Evolutionary conservation across 2,329 filamentous ascomycete species (phyloP).

Genomic region (Aureobasidium sp.): DNA sequence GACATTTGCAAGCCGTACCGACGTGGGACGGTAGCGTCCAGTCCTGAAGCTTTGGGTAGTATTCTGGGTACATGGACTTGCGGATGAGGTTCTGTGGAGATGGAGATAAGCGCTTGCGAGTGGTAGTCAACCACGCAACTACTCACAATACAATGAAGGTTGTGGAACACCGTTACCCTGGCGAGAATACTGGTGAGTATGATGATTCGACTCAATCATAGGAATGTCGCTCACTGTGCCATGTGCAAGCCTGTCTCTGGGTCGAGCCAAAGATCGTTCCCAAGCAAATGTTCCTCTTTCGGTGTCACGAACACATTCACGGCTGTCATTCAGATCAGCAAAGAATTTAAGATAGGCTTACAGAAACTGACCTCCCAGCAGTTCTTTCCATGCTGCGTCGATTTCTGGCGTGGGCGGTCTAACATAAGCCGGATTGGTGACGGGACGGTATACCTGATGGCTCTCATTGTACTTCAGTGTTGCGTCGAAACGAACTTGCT

Average conservation of each 20-base stretch:
- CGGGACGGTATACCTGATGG: background rate
- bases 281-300: background rate
- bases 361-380: too few relatives aligned
- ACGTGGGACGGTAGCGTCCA: background rate
- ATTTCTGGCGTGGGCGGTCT: too few relatives aligned
- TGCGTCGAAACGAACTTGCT: background rate
- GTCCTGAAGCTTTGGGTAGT: background rate
- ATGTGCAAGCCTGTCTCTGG: background rate
- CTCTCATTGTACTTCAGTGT: background rate
- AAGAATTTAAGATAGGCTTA: too few relatives aligned
- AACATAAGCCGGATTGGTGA: background rate
- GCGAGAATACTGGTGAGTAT: too few relatives aligned
- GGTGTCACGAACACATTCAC: background rate
- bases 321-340: background rate
- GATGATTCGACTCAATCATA: too few relatives aligned
- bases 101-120: background rate
- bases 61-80: background rate
- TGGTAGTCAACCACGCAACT: too few relatives aligned
- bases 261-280: background rate
- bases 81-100: background rate
- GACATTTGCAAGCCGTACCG: background rate
- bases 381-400: too few relatives aligned
- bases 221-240: background rate
- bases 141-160: background rate
- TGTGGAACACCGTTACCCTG: background rate